Conservation (phyloP, 1,139 yeast genomes). For the Hanseniaspora gamundiae region DNA sequence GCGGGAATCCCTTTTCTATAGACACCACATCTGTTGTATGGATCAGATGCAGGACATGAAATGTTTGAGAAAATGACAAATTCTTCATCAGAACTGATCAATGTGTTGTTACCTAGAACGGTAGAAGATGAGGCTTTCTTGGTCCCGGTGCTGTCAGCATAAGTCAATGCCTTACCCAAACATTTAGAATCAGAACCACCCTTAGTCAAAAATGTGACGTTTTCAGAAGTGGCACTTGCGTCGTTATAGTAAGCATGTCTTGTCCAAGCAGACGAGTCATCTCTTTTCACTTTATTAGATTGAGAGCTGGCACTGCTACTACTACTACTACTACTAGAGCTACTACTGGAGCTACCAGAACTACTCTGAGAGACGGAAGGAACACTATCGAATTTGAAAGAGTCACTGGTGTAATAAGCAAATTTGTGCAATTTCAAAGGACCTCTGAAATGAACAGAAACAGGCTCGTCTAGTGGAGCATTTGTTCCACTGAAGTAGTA, state of each 20-base stretch:
- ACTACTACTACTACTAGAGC: constrained; percentile 17
- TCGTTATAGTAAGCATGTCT: constrained; percentile 35
- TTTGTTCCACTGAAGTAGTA: constrained; percentile 44
- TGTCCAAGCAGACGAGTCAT: constrained; percentile 30
- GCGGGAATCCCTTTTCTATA: constrained; percentile 66
- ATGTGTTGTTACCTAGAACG: constrained; percentile 37
- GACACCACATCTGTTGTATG: constrained; percentile 46
- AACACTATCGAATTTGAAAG: constrained; percentile 21
- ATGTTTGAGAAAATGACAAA: constrained; percentile 47
- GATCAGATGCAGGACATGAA: constrained; percentile 38
- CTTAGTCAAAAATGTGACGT: constrained; percentile 53
- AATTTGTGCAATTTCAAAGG: constrained; percentile 53
- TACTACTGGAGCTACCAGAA: constrained; percentile 16
- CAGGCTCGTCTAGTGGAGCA: constrained; percentile 56
- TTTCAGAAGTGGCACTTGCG: constrained; percentile 30
- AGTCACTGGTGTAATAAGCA: constrained; percentile 42
- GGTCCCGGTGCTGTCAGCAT: constrained; percentile 34
- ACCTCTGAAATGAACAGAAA: constrained; percentile 76
- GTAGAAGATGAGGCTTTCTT: constrained; percentile 33
- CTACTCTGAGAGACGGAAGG: constrained; percentile 8
- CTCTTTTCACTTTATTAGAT: constrained; percentile 13
- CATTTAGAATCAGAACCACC: constrained; percentile 42
- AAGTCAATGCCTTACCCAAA: constrained; percentile 54
- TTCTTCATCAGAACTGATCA: constrained; percentile 45
- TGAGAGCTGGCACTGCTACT: constrained; percentile 5